These are phyloP conservation scores for Lentinula raphanica DNA, from an alignment of 768 basidiomycete genomes.

Conservation along the genomic window DNA sequence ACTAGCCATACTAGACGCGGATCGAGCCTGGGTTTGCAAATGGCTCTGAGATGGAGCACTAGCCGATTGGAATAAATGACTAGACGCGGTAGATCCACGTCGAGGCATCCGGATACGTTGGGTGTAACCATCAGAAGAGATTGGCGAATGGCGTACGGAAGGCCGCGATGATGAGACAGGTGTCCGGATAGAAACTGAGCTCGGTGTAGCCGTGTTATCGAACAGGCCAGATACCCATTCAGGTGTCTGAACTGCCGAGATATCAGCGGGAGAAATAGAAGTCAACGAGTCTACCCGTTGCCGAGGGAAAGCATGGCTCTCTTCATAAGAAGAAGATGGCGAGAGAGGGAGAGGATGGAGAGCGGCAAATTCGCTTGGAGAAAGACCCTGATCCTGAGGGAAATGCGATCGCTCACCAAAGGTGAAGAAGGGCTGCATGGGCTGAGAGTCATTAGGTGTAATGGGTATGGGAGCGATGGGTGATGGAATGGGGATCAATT, in stretches of 20 bases:
- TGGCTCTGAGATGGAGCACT: conserved; percentile 62
- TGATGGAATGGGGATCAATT: conserved; percentile 40
- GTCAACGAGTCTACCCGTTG: conserved; percentile 47
- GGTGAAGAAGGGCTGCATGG: conserved; percentile 42
- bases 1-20: conserved; percentile 38
- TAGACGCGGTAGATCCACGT: conserved; percentile 43
- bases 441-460: conserved; percentile 26
- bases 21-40: conserved; percentile 44
- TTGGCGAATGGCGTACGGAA: conserved; percentile 44
- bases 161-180: conserved; percentile 38
- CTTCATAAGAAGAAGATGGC: conserved; percentile 50
- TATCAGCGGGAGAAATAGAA: conserved; percentile 60
- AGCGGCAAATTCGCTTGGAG: conserved; percentile 56
- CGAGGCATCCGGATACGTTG: conserved; percentile 37
- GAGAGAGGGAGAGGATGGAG: conserved; percentile 60
- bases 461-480: conserved; percentile 59
- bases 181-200: conserved; percentile 30
- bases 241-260: conserved; percentile 45
- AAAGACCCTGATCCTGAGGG: conserved; percentile 47
- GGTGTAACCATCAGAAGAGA: conserved; percentile 29
- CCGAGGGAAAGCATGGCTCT: conserved; percentile 28
- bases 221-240: conserved; percentile 66
- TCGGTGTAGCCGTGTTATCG: conserved; percentile 36
- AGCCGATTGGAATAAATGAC: conserved; percentile 61
- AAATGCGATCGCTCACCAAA: conserved; percentile 44